Evolutionary conservation across 1,139 yeast genomes (phyloP).

Genomic region (Zygosaccharomyces sapae): DNA sequence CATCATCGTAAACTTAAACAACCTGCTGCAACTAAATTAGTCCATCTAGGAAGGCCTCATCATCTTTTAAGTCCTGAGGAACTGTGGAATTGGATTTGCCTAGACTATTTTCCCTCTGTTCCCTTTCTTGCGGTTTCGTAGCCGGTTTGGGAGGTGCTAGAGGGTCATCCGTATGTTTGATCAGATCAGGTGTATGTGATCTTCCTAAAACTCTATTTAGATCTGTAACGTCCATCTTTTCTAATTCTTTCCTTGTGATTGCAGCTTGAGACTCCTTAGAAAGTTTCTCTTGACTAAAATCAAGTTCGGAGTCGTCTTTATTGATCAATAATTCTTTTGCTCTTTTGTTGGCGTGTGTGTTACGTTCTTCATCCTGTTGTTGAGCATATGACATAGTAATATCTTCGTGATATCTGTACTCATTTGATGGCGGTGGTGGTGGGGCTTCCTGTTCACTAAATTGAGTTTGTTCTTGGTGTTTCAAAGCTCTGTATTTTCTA

Average conservation of each 20-base stretch:
- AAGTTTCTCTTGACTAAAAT: slow-evolving; percentile 1
- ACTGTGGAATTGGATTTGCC: slow-evolving; percentile 12
- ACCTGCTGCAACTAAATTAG: slow-evolving; percentile 13
- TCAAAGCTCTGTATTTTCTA: slow-evolving; percentile 27
- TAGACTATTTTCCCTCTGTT: background rate
- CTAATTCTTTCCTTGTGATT: slow-evolving; percentile 16
- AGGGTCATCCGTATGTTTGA: background rate
- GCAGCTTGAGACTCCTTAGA: background rate
- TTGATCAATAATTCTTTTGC: slow-evolving; percentile 12
- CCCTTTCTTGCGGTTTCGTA: background rate
- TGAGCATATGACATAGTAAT: slow-evolving; percentile 15
- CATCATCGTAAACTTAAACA: background rate
- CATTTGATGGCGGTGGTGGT: slow-evolving; percentile 21
- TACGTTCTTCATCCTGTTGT: slow-evolving; percentile 14
- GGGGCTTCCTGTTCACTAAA: slow-evolving; percentile 12
- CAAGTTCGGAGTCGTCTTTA: slow-evolving; percentile 7
- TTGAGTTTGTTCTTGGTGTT: slow-evolving; percentile 14
- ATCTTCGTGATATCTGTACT: slow-evolving; percentile 26
- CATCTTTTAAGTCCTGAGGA: slow-evolving; percentile 24
- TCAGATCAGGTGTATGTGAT: background rate
- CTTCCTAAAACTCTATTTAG: slow-evolving; percentile 19
- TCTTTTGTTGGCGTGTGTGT: slow-evolving; percentile 14
- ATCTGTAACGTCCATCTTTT: slow-evolving; percentile 21
- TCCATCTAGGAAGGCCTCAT: slow-evolving; percentile 31
- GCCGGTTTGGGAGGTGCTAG: background rate